These are phyloP conservation scores for Wickerhamomyces queroliae DNA, from an alignment of 805 yeast genomes.

Conservation along the genomic window DNA sequence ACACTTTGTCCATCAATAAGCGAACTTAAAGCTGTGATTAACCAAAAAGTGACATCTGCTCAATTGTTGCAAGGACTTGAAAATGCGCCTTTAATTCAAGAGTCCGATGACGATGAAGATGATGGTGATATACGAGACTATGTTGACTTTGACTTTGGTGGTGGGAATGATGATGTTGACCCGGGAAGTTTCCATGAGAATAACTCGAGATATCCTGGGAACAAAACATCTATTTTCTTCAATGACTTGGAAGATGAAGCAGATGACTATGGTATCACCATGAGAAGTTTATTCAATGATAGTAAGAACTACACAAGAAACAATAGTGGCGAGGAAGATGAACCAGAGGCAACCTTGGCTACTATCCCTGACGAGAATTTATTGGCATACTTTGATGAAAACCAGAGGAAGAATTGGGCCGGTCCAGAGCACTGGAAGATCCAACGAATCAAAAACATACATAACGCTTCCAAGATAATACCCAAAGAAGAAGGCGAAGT, in stretches of 20 bases:
- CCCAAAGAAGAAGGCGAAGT: neutral
- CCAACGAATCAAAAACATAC: conserved; percentile 39
- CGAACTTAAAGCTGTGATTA: neutral
- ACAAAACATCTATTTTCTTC: conserved; percentile 21
- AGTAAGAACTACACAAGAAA: conserved; percentile 11
- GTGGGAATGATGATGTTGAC: conserved; percentile 1
- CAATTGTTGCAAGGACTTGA: conserved; percentile 9
- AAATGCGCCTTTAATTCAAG: conserved; percentile 4
- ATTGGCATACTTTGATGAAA: conserved; percentile 76
- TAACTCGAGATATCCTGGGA: conserved; percentile 18
- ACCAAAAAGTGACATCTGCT: conserved; percentile 6
- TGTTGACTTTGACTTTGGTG: conserved; percentile 7
- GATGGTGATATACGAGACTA: conserved; percentile 8
- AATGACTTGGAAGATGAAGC: conserved; percentile 17
- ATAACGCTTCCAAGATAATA: conserved; percentile 15
- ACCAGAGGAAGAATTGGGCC: conserved; percentile 70
- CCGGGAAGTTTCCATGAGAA: conserved; percentile 6
- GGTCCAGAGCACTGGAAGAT: conserved; percentile 95
- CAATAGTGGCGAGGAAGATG: conserved; percentile 15
- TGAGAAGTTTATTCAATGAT: conserved; percentile 18
- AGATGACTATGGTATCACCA: conserved; percentile 21
- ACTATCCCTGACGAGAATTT: conserved; percentile 49
- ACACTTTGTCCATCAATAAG: neutral
- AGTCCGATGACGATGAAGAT: conserved; percentile 8
- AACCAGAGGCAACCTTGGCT: conserved; percentile 11